Evolutionary conservation across 495 filamentous ascomycete genomes (phyloP), one percentile per base, ranked within the genome.

Genomic region (Jackrogersella multiformis): DNA sequence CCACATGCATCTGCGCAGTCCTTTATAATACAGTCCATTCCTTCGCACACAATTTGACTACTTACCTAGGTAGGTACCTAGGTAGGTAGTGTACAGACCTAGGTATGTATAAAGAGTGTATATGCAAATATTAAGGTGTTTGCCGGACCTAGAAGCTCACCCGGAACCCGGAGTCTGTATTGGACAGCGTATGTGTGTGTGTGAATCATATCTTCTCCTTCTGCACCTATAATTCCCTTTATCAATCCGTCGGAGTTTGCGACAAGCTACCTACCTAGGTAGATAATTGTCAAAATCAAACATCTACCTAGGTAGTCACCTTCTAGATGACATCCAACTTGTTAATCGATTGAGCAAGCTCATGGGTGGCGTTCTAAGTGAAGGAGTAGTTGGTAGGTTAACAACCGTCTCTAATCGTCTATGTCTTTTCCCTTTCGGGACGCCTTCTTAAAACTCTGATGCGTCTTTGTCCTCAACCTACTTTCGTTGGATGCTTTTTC

Each of bases 361-460:
- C 7, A 45, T 24, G 4, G 7, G 10, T 21, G 12, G 12, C 18
- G 9, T 24, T 24, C 7, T 24, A 9, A 35, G 10, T 35, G 32
- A 35, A 35, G 2, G 20, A 23, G 6, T 23, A 1, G 9, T 45
- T 1, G 8, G 7, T 13, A 24, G 10, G 20, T 8, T 23, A 9
- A 16, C 7, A 8, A 16, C 16, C 16, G 6, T 3, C 1, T 39
- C 35, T 69, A 69, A n/a, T 59, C 59, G 7, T 72, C 62, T 6
- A 30, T 9, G 15, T 32, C 56, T n/a, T n/a, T n/a, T 16, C 85
- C 81, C 75, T 83, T 85, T 20, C 93, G 85, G 59, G 80, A 84
- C 21, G 82, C 83, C 77, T 98, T 98, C 80, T 97, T 98, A 48
- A 80, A 85, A 68, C 89, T 88, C 51, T 90, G 90, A 24, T 81